A percentile compares a stretch with the other conserved stretches of the same genome.
Evolutionary conservation across 139 green algal species (phyloP).

Genomic region (Dunaliella primolecta): DNA sequence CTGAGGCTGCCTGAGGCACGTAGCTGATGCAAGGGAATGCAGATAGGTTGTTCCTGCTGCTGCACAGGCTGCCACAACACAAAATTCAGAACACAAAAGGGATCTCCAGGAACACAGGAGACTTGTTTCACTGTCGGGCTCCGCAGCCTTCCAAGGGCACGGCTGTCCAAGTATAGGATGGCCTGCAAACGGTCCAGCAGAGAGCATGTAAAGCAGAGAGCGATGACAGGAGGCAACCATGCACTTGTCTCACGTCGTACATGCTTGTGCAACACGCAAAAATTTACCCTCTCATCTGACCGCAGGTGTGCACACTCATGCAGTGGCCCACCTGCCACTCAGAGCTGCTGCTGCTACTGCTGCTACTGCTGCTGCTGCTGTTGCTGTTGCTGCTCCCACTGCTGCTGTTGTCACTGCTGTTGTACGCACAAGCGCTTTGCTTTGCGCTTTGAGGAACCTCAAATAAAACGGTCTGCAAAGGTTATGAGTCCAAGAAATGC

Average conservation of each 20-base stretch:
- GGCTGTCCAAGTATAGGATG: neutral
- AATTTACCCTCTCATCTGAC: neutral
- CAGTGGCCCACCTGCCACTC: neutral
- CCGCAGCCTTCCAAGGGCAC: neutral
- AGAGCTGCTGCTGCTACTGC: neutral
- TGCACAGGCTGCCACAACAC: neutral
- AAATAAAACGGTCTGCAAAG: no score
- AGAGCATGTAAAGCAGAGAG: neutral
- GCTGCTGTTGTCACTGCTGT: neutral
- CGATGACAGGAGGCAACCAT: neutral
- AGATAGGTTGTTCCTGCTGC: neutral
- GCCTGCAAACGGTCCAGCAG: neutral
- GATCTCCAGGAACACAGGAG: neutral
- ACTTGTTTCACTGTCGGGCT: neutral
- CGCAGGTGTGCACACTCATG: neutral
- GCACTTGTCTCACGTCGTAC: neutral
- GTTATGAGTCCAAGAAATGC: no score
- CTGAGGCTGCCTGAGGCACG: neutral
- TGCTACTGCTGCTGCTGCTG: neutral
- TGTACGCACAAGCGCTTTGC: neutral
- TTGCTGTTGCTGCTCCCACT: neutral
- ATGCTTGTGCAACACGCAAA: neutral
- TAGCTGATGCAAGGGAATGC: neutral
- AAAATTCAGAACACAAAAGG: neutral
- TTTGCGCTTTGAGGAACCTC: neutral